A percentile compares a stretch with the other conserved stretches of the same genome.
phyloP scores from a whole-genome alignment of 1,284 basidiomycete genomes.

The Chondrostereum purpureum region DNA sequence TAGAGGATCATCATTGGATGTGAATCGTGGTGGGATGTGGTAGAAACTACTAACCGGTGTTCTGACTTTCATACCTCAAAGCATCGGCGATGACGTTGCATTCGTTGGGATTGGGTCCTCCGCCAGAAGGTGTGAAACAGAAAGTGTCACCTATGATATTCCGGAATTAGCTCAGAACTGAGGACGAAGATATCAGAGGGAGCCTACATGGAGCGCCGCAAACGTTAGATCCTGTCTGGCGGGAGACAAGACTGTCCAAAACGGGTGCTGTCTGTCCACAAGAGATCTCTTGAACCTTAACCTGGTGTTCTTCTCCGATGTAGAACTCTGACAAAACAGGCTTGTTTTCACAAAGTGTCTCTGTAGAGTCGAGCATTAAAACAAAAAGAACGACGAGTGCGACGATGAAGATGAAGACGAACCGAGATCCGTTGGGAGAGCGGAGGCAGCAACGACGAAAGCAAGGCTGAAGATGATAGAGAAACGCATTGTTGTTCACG shows the following conservation, averaged over 20 bases:
- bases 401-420: too few species aligned
- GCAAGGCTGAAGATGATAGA: too few species aligned
- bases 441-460: too few species aligned
- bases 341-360: constrained; percentile 11
- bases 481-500: too few species aligned
- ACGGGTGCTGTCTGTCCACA: constrained; percentile 19
- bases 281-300: constrained; percentile 24
- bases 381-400: too few species aligned
- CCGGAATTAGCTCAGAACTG: not conserved
- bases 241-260: constrained; percentile 10
- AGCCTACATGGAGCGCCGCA: constrained; percentile 36
- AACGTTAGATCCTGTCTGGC: constrained; percentile 25
- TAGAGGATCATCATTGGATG: not conserved
- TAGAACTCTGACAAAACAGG: constrained; percentile 19
- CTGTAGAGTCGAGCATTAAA: too few species aligned
- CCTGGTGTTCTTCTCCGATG: constrained; percentile 31
- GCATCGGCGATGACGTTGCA: constrained; percentile 43
- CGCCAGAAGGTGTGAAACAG: constrained; percentile 36
- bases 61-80: constrained; percentile 38
- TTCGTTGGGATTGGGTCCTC: constrained; percentile 40
- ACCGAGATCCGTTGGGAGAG: too few species aligned
- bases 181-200: not conserved
- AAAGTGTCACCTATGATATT: constrained; percentile 29
- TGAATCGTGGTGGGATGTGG: not conserved
- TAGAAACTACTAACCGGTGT: constrained; percentile 26